Base-by-base conservation (phyloP, 2,329 filamentous ascomycete species). In the Neurospora sp. region DNA sequence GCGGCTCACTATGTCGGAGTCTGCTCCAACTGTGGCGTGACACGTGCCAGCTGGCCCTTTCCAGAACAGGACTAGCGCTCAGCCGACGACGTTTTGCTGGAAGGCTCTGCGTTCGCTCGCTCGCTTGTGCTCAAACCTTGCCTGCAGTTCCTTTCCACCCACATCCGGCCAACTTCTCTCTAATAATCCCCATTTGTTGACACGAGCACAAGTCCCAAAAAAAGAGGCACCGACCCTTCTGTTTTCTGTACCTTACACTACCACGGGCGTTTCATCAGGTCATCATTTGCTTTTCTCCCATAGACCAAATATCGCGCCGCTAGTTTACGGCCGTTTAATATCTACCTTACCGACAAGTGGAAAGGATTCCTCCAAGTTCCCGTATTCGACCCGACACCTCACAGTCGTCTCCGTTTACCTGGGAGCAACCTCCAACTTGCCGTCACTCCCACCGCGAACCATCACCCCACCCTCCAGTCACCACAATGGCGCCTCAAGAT, bases 401-500 rank as follows among this genome's bases (percentile, higher is more conserved):
- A 17, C 13, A 17, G 52, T 36, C 52, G 52, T 62, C 52, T 17
- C 15, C 23, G 52, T 62, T n/a, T 36, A 62, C 52, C 52, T 62
- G 28, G 52, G 52, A 62, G 23, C 52, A 62, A 9, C 52, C 28
- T 62, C 52, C 40, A 19, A 19, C 43, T 67, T 28, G 33, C 52
- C 17, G 19, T 36, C 33, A 58, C 17, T 36, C 15, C 39, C 23
- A 68, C 39, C 13, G n/a, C 17, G 15, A 58, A 13, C 33, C 46
- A 19, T 19, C 28, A 28, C 46, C 46, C 19, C 46, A 15, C 46
- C 11, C 52, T 33, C 33, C 52, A 19, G 66, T 68, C 67, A 40
- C 52, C 78, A 82, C 73, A 72, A 91, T 91, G 89, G 87, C 88
- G 70, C 88, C 52, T 33, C 87, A 91, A 82, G 89, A 91, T 78